Base-by-base conservation (phyloP, 2,329 filamentous ascomycete genomes). In the Gaeumannomyces sp. region DNA sequence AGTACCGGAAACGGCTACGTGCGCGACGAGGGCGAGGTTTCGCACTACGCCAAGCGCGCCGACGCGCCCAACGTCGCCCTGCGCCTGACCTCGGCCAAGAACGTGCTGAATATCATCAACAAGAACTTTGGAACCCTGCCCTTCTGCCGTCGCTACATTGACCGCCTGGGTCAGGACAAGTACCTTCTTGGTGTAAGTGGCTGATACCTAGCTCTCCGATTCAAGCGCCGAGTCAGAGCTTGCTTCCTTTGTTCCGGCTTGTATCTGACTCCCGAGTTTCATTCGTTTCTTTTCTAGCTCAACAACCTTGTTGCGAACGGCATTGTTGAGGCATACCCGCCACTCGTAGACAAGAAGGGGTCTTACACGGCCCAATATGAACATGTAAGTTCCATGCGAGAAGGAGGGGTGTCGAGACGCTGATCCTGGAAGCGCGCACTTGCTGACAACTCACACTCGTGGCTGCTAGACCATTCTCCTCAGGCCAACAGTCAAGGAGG, bases 111-210 rank as follows among this genome's bases (percentile, higher is more conserved):
- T 72, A 89, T 92, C 38, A 97, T 98, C 76, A 95, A 92, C 79
- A 96, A 96, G 83, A 97, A 97, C 78, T 98, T 97, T 76, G 92
- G 92, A 69, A 97, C 93, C 1, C 78, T 98, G 70, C 93, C 93
- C 2, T 98, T 93, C 77, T 97, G 92, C 77, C 85, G 93, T 68
- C 87, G 93, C 70, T 97, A 97, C 75, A 82, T 98, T 66, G 93
- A 97, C 78, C 89, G 93, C 64, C 78, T 97, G n/a, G 93, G 94
- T 31, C 91, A 96, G 76, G 92, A 97, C 67, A 97, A 97, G 77
- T 97, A 98, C 74, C 84, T 97, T 53, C 83, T 97, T 10, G 93
- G 93, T 60, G 91, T 94, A 80, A 76, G 88, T 77, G 27, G 60
- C 7, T 25, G 57, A 16, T 16, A 29, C 5, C 57, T 59, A n/a